Conservation (phyloP, 1,284 basidiomycete genomes). For the Fomitopsis palustris region DNA sequence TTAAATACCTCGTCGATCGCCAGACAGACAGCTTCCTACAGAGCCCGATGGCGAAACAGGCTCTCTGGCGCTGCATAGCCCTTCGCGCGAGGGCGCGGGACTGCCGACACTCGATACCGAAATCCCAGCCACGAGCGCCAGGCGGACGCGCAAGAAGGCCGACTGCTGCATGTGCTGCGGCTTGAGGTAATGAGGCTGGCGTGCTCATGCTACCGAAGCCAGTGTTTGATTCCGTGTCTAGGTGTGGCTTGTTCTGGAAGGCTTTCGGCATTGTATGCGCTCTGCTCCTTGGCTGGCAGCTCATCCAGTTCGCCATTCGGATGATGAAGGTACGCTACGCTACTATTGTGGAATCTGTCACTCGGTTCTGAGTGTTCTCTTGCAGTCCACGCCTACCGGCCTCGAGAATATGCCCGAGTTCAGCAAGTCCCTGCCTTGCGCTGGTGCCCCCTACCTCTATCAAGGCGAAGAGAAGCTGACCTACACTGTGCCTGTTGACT, state of each 20-base stretch:
- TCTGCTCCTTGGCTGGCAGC: slow-evolving; percentile 39
- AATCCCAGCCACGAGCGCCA: slow-evolving; percentile 25
- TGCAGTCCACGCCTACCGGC: slow-evolving; percentile 44
- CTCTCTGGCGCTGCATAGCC: slow-evolving; percentile 34
- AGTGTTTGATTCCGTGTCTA: slow-evolving; percentile 16
- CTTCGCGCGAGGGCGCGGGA: slow-evolving; percentile 28
- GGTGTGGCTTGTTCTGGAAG: slow-evolving; percentile 53
- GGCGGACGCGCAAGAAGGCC: slow-evolving; percentile 28
- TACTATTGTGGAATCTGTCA: not conserved
- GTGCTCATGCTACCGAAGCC: not conserved
- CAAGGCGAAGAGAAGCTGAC: slow-evolving; percentile 33
- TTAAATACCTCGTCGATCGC: not conserved
- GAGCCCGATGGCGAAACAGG: slow-evolving; percentile 37
- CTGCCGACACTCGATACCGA: slow-evolving; percentile 32
- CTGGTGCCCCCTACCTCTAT: slow-evolving; percentile 40
- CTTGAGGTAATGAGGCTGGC: slow-evolving; percentile 35
- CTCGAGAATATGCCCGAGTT: slow-evolving; percentile 53
- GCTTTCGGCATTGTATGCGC: slow-evolving; percentile 46
- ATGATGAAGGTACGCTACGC: slow-evolving; percentile 35
- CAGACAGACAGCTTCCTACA: slow-evolving; percentile 40
- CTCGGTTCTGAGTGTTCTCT: not conserved
- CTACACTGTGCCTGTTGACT: slow-evolving; percentile 37
- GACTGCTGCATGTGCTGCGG: slow-evolving; percentile 55
- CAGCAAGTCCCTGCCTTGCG: slow-evolving; percentile 50
- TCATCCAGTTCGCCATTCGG: slow-evolving; percentile 44